phyloP scores from a whole-genome alignment of 768 basidiomycete species.

The Pholiota microspora region DNA sequence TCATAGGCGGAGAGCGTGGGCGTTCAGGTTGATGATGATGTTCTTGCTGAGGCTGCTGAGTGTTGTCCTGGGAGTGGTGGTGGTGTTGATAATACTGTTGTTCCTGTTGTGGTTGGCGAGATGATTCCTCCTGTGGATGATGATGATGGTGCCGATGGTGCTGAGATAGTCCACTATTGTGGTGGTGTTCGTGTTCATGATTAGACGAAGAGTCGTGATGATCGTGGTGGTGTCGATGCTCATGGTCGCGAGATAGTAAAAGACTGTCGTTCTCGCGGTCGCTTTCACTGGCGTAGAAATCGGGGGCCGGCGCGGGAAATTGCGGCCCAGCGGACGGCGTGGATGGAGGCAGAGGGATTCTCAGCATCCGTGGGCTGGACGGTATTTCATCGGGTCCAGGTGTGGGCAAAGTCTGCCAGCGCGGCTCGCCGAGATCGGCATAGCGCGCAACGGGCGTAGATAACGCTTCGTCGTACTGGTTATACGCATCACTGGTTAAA shows the following conservation, averaged over 20 bases:
- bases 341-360: constrained; percentile 46
- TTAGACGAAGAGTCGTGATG: constrained; percentile 13
- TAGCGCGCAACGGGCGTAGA: constrained; percentile 38
- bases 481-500: constrained; percentile 16
- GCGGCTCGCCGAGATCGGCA: constrained; percentile 27
- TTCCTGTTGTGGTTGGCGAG: constrained; percentile 19
- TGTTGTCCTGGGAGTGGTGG: neutral
- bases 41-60: constrained; percentile 19
- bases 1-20: constrained; percentile 59
- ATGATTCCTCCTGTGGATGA: constrained; percentile 16
- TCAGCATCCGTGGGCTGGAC: constrained; percentile 51
- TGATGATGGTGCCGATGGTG: constrained; percentile 17
- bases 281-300: constrained; percentile 31
- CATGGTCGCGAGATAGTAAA: constrained; percentile 17
- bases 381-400: constrained; percentile 63
- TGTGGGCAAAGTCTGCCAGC: constrained; percentile 56
- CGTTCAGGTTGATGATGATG: constrained; percentile 31
- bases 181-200: neutral
- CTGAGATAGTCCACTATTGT: constrained; percentile 16
- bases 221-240: constrained; percentile 20
- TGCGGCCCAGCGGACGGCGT: constrained; percentile 33
- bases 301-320: constrained; percentile 20
- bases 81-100: constrained; percentile 6
- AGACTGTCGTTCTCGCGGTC: constrained; percentile 26
- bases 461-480: constrained; percentile 25